These are phyloP conservation scores for Solanum sejunctum DNA, from an alignment of 257 asterid species.

Conservation along the genomic window DNA sequence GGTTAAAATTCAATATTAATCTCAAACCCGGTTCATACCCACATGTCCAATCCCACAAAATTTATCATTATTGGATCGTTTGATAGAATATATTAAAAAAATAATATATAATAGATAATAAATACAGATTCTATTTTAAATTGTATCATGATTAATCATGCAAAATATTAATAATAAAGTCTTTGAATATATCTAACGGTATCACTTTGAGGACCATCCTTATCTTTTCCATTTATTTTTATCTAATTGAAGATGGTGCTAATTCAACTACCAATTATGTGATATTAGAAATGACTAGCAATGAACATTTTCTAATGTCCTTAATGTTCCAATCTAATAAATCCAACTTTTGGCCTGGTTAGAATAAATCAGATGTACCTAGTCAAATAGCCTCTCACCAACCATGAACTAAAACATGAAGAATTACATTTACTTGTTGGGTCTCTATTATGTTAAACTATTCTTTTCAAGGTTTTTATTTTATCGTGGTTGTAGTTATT, in stretches of 20 bases:
- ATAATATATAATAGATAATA: no score
- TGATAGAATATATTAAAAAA: fast-evolving
- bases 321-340: background rate
- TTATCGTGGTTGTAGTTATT: no score
- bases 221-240: background rate
- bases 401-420: background rate
- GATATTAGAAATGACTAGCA: background rate
- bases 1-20: background rate
- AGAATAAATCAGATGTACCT: background rate
- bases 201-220: background rate
- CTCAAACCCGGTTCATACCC: background rate
- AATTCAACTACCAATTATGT: background rate
- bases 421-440: background rate
- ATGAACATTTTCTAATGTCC: background rate
- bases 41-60: background rate
- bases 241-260: background rate
- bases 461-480: no score
- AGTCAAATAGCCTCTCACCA: background rate
- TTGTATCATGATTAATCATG: no score
- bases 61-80: background rate
- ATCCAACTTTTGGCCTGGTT: background rate
- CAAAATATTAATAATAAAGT: background rate
- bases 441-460: no score
- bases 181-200: background rate
- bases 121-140: no score